Conservation (phyloP, 208 protist species). For the Angomonas ambiguus region DNA sequence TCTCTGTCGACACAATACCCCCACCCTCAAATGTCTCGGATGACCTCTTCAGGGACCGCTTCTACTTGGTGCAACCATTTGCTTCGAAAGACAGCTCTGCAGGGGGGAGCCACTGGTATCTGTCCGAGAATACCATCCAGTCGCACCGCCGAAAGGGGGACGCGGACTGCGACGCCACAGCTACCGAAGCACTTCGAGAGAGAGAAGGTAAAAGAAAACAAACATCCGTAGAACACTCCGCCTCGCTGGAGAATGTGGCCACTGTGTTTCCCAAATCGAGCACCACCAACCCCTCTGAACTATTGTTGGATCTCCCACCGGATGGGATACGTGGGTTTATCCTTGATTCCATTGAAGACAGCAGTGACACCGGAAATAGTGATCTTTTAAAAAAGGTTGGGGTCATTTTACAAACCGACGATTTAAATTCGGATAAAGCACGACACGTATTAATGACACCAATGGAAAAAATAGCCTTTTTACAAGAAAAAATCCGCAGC, state of each 20-base stretch:
- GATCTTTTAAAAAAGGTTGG: neutral
- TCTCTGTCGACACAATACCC: constrained; percentile 42
- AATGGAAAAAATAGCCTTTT: constrained; percentile 8
- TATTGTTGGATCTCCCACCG: constrained; percentile 10
- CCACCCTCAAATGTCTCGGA: constrained; percentile 8
- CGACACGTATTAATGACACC: neutral
- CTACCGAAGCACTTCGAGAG: neutral
- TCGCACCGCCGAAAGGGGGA: neutral
- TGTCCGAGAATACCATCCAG: neutral
- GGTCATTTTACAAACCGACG: neutral
- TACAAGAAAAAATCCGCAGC: constrained; percentile 2
- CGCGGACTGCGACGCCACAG: neutral
- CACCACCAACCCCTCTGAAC: neutral
- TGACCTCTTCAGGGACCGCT: neutral
- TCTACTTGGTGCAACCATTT: neutral
- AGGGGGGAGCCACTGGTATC: neutral
- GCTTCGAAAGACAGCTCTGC: neutral
- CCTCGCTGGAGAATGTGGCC: neutral
- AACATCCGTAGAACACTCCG: neutral
- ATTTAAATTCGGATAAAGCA: neutral
- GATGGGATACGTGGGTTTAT: constrained; percentile 8
- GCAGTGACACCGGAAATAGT: neutral
- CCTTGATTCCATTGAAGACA: constrained; percentile 6
- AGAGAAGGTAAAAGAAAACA: neutral
- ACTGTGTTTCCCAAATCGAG: neutral